phyloP scores from a whole-genome alignment of 2,329 filamentous ascomycete genomes.

The Curvularia sp. region DNA sequence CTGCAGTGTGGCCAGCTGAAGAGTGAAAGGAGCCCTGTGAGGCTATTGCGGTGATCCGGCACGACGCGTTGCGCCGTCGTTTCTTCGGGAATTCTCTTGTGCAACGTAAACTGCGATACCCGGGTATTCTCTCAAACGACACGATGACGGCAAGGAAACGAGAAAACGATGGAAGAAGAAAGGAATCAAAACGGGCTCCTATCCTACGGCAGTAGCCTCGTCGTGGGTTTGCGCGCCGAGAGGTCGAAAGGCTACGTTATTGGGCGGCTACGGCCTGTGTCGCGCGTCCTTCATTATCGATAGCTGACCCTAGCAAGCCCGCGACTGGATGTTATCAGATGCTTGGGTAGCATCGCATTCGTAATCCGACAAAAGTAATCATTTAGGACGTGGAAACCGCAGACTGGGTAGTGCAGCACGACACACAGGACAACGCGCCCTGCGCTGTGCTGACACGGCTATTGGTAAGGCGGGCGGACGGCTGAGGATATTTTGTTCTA shows the following conservation, averaged over 20 bases:
- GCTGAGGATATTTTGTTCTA: constrained; percentile 10
- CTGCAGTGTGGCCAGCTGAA: constrained; percentile 10
- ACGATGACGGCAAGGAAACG: not conserved
- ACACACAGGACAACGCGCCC: not conserved
- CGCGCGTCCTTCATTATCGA: constrained; percentile 27
- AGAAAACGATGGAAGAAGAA: not conserved
- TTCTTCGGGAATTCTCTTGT: not conserved
- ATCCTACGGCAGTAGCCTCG: constrained; percentile 17
- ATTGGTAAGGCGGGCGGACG: constrained; percentile 19
- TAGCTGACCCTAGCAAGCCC: constrained; percentile 16
- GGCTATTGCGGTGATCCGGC: constrained; percentile 13
- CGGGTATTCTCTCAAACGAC: constrained; percentile 2
- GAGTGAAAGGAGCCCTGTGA: constrained; percentile 10
- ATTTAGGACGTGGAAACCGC: not conserved
- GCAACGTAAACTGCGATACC: not conserved
- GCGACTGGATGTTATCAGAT: constrained; percentile 18
- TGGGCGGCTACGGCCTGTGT: constrained; percentile 2
- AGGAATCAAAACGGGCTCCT: constrained; percentile 7
- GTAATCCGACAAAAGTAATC: constrained; percentile 12
- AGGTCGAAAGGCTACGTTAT: constrained; percentile 8
- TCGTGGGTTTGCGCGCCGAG: constrained; percentile 8
- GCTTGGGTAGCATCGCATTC: constrained; percentile 7
- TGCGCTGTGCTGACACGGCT: not conserved
- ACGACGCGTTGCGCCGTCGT: constrained; percentile 20
- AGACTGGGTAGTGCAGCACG: not conserved